Evolutionary conservation across 2,329 filamentous ascomycete species (phyloP), one percentile per base, ranked within the genome.

Genomic region (Colletotrichum scovillei): DNA sequence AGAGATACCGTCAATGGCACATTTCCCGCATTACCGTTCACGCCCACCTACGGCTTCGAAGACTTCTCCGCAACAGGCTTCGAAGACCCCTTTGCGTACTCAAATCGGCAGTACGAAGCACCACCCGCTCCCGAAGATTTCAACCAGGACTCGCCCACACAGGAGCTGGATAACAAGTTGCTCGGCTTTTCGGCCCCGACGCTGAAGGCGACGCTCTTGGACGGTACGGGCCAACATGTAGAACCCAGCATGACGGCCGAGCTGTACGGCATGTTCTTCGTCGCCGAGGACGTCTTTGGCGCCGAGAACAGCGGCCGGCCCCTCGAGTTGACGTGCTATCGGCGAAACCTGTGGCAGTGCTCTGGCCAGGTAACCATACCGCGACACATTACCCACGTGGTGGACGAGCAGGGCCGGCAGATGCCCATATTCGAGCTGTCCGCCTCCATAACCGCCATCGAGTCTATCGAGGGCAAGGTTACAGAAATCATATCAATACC

Each of bases 401-500:
- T 90, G 67, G 86, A 89, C 76, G 95, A 96, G 16, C 93, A 97
- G 76, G 93, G 94, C 59, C 92, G 92, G 53, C 92, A 94, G 64
- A 89, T 94, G 26, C 92, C 94, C 53, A 90, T 97, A 4, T 91
- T 93, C 57, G 90, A 97, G 74, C 83, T 97, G 75, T 93, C 94
- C 74, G 91, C 97, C 26, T 92, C 93, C 46, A 95, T 98, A 65
- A 93, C 93, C 0, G 95, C 95, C 1, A 91, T 93, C 4, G 96
- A 98, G 82, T 97, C 95, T 5, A 97, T 98, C 63, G 96, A 98
- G 80, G 94, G 94, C 62, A 97, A 97, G 79, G 79, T 91, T 0
- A 96, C 97, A 6, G 97, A 98, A 83, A 97, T 98, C 74, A 98
- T 98, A 72, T 97, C 93, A 0, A 97, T 98, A 60, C 96, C 96